Percentiles rank a stretch among this genome's conserved stretches.
Evolutionary conservation across 1,284 basidiomycete genomes (phyloP).

Genomic region (Gymnopus androsaceus): DNA sequence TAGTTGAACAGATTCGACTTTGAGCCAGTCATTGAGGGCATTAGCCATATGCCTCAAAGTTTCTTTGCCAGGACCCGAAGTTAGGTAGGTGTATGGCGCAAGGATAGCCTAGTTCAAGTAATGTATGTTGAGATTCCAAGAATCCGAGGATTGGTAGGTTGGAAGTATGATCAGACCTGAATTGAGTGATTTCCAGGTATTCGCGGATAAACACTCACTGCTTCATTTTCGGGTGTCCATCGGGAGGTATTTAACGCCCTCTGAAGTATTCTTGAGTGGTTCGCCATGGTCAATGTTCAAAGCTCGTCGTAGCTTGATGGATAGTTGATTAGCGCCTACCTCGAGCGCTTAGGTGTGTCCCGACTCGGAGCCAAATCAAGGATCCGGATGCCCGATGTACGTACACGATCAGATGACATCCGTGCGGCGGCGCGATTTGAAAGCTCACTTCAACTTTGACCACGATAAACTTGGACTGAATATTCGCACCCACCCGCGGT

Average conservation of each 20-base stretch:
- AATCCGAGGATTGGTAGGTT: no score
- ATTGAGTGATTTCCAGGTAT: background rate
- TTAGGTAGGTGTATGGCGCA: slow-evolving; percentile 90
- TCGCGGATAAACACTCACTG: slow-evolving; percentile 20
- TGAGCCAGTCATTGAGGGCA: slow-evolving; percentile 93
- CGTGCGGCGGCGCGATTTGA: no score
- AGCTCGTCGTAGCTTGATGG: no score
- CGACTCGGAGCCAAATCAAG: no score
- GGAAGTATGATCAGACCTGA: background rate
- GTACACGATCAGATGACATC: no score
- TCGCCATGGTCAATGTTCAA: background rate
- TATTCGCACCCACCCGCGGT: no score
- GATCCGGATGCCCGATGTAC: no score
- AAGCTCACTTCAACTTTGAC: no score
- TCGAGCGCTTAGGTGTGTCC: no score
- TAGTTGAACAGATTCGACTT: slow-evolving; percentile 77
- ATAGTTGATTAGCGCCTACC: background rate
- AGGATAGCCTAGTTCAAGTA: slow-evolving; percentile 65
- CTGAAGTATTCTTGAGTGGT: background rate
- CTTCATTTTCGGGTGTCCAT: slow-evolving; percentile 30
- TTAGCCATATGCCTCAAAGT: slow-evolving; percentile 87
- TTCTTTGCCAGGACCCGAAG: slow-evolving; percentile 91
- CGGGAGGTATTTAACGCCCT: slow-evolving; percentile 9
- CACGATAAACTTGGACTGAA: no score
- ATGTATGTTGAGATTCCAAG: no score